phyloP scores from a whole-genome alignment of 495 filamentous ascomycete species.

The Podospora bellae-mahoneyi region DNA sequence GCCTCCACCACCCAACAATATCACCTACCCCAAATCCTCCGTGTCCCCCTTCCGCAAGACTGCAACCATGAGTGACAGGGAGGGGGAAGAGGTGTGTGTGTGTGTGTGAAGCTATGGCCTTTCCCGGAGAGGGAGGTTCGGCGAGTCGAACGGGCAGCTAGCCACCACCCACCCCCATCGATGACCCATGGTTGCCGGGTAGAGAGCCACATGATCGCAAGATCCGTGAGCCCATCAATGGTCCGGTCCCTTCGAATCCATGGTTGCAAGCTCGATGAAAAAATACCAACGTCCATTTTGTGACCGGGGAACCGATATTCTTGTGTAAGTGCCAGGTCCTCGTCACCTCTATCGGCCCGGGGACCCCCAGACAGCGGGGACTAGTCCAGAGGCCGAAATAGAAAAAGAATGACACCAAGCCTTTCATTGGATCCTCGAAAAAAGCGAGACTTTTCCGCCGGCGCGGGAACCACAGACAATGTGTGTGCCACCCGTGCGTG shows the following conservation, averaged over 20 bases:
- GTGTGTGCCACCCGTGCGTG: neutral
- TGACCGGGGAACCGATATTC: neutral
- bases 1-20: neutral
- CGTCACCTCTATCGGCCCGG: neutral
- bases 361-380: neutral
- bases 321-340: neutral
- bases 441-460: neutral
- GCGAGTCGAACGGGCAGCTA: neutral
- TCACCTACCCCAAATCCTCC: neutral
- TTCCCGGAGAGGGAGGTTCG: neutral
- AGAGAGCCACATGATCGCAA: neutral
- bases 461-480: neutral
- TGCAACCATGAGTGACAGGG: neutral
- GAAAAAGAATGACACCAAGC: neutral
- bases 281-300: neutral
- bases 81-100: too few species aligned
- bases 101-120: neutral
- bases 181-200: neutral
- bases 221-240: neutral
- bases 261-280: neutral
- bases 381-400: too few species aligned
- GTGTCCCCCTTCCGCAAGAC: neutral
- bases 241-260: neutral
- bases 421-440: neutral
- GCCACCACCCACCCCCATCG: too few species aligned